phyloP scores from a whole-genome alignment of 306 rosid species.

The Citrullus mucosospermus region DNA sequence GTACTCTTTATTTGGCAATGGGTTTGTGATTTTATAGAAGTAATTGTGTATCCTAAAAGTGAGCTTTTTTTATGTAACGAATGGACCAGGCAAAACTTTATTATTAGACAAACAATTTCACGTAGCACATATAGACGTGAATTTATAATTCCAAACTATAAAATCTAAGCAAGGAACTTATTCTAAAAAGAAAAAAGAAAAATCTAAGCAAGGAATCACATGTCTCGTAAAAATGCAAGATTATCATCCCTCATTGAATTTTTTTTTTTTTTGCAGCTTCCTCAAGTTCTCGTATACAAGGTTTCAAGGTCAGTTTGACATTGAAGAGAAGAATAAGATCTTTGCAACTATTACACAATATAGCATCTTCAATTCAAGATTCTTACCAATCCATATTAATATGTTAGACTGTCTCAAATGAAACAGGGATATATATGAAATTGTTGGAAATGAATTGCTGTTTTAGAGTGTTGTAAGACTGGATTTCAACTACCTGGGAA shows the following conservation, averaged over 20 bases:
- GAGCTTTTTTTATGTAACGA: background rate
- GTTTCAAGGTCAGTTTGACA: background rate
- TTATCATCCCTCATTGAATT: background rate
- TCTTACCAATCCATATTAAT: background rate
- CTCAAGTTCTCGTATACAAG: background rate
- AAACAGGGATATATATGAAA: background rate
- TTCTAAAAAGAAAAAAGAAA: too few species aligned
- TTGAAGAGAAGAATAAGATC: background rate
- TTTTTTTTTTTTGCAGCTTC: background rate
- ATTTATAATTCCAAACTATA: background rate
- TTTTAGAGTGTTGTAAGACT: background rate
- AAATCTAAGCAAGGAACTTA: background rate
- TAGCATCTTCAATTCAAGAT: background rate
- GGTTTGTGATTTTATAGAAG: background rate
- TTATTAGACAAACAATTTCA: background rate
- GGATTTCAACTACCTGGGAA: background rate
- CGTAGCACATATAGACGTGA: background rate
- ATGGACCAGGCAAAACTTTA: background rate
- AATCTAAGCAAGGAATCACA: background rate
- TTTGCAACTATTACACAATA: background rate
- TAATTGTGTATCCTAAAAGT: background rate
- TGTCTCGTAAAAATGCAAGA: background rate
- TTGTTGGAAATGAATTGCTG: background rate
- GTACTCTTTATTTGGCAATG: background rate
- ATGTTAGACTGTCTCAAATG: background rate